Evolutionary conservation across 306 rosid species (phyloP).

Genomic region (Begonia loranthoides): DNA sequence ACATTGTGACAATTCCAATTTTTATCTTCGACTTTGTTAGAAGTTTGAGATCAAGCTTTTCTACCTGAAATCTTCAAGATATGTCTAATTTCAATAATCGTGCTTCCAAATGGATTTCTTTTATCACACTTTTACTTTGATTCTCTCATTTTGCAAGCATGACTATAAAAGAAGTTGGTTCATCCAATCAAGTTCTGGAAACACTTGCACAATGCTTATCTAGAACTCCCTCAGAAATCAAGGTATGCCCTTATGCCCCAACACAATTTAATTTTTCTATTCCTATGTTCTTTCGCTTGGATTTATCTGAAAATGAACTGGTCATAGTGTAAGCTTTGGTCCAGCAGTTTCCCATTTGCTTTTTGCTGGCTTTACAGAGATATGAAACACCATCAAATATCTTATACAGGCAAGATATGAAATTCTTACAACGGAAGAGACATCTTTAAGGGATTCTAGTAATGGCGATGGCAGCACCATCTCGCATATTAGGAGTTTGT

Average conservation of each 20-base stretch:
- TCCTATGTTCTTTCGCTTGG: slow-evolving; percentile 15
- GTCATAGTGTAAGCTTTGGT: slow-evolving; percentile 64
- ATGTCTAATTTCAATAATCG: too few species aligned
- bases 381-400: slow-evolving; percentile 86
- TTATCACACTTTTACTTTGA: too few species aligned
- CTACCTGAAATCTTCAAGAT: too few species aligned
- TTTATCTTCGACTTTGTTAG: too few species aligned
- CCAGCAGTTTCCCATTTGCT: slow-evolving; percentile 88
- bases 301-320: slow-evolving; percentile 36
- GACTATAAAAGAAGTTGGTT: slow-evolving; percentile 65
- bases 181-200: slow-evolving; percentile 60
- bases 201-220: slow-evolving; percentile 68
- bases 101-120: too few species aligned
- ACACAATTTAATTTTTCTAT: slow-evolving; percentile 1
- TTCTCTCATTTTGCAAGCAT: slow-evolving; percentile 31
- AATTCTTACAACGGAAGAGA: slow-evolving; percentile 39
- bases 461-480: slow-evolving; percentile 35
- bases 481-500: slow-evolving; percentile 41
- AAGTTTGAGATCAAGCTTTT: too few species aligned
- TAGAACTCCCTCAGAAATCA: slow-evolving; percentile 58
- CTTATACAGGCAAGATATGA: slow-evolving; percentile 97
- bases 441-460: slow-evolving; percentile 34
- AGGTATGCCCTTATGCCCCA: slow-evolving; percentile 32
- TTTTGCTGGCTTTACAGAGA: slow-evolving; percentile 94
- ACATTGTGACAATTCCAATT: too few species aligned